phyloP scores from a whole-genome alignment of 148 eudicot species.

The Cornus controversa region DNA sequence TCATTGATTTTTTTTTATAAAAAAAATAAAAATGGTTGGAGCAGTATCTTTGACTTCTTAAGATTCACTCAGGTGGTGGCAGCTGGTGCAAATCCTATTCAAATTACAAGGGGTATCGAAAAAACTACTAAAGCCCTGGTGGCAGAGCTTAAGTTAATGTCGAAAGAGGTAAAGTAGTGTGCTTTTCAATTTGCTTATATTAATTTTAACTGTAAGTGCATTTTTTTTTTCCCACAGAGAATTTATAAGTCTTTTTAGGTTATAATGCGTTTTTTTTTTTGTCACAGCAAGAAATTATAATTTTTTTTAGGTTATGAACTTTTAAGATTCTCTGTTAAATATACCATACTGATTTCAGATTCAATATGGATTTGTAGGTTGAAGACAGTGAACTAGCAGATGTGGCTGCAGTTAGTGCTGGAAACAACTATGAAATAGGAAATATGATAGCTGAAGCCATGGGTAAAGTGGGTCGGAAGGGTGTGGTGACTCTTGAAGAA shows the following conservation, averaged over 20 bases:
- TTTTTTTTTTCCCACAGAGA: too few species aligned
- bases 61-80: constrained; percentile 54
- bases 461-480: constrained; percentile 88
- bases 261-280: too few species aligned
- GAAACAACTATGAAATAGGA: constrained; percentile 87
- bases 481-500: constrained; percentile 98
- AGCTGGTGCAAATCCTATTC: constrained; percentile 84
- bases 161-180: constrained; percentile 47
- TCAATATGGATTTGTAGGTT: constrained; percentile 36
- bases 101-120: constrained; percentile 73
- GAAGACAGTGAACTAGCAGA: constrained; percentile 87
- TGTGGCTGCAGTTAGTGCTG: constrained; percentile 99
- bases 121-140: constrained; percentile 60
- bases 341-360: not conserved
- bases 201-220: not conserved
- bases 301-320: not conserved
- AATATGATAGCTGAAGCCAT: constrained; percentile 95
- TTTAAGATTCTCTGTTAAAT: not conserved
- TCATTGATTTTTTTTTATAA: too few species aligned
- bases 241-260: too few species aligned
- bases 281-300: too few species aligned
- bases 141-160: constrained; percentile 62
- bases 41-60: constrained; percentile 2
- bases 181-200: not conserved
- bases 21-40: not conserved